A percentile compares a stretch with the other conserved stretches of the same genome.
These are phyloP conservation scores for Penicillium sp. DNA, from an alignment of 2,329 filamentous ascomycete genomes.

Conservation along the genomic window DNA sequence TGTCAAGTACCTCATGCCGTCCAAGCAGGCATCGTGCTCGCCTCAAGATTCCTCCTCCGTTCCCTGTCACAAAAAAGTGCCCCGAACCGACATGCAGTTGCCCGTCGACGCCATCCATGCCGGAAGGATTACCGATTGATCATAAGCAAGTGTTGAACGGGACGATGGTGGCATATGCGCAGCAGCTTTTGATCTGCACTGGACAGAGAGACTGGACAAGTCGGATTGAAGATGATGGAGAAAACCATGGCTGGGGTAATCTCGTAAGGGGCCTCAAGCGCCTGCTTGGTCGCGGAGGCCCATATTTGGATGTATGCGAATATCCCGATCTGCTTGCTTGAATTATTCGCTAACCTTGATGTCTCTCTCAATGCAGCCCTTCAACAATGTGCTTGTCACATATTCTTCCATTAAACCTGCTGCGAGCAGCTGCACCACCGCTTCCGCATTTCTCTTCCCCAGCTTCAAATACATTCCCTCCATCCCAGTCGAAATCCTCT, in stretches of 20 bases:
- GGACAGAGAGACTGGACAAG: constrained; percentile 78
- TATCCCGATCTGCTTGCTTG: background rate
- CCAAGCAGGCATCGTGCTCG: constrained; percentile 25
- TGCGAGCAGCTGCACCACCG: constrained; percentile 22
- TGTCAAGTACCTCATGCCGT: constrained; percentile 25
- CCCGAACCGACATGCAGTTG: constrained; percentile 76
- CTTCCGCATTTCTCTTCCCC: constrained; percentile 74
- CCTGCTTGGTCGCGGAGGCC: constrained; percentile 64
- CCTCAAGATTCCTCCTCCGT: constrained; percentile 41
- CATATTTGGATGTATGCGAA: constrained; percentile 59
- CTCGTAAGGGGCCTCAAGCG: constrained; percentile 67
- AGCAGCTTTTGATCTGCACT: constrained; percentile 82
- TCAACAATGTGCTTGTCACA: constrained; percentile 74
- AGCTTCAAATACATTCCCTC: constrained; percentile 77
- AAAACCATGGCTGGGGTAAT: constrained; percentile 45
- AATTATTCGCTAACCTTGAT: constrained; percentile 1
- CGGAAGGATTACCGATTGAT: constrained; percentile 72
- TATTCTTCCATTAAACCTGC: constrained; percentile 71
- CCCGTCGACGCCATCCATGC: constrained; percentile 68
- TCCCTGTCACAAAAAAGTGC: constrained; percentile 58
- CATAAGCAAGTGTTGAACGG: constrained; percentile 67
- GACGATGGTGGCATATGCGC: constrained; percentile 73
- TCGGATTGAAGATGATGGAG: constrained; percentile 77
- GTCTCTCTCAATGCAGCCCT: constrained; percentile 59
- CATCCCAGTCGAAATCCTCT: constrained; percentile 62